These are phyloP conservation scores for Streptanthus diversifolius DNA, from an alignment of 345 rosid genomes.

Conservation along the genomic window DNA sequence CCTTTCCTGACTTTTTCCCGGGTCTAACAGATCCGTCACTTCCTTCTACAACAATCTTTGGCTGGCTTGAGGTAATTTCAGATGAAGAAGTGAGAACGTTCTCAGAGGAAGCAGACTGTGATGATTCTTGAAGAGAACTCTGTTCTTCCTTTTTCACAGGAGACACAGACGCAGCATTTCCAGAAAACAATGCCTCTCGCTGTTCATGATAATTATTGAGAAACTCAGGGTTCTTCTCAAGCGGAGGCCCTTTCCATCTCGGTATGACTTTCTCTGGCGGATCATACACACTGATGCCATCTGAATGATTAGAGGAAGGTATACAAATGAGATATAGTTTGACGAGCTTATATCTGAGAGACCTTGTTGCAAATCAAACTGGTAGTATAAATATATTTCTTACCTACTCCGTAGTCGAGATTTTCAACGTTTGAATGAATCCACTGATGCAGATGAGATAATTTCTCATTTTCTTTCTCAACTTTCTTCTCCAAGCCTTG, in stretches of 20 bases:
- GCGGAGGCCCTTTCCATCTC: slow-evolving; percentile 72
- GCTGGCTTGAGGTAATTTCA: slow-evolving; percentile 33
- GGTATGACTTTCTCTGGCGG: slow-evolving; percentile 76
- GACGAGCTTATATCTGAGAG: neutral
- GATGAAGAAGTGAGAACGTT: slow-evolving; percentile 37
- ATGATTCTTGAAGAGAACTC: slow-evolving; percentile 37
- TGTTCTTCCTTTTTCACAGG: slow-evolving; percentile 41
- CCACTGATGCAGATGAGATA: slow-evolving; percentile 63
- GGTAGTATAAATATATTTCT: slow-evolving; percentile 6
- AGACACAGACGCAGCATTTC: slow-evolving; percentile 37
- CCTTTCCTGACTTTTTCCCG: slow-evolving; percentile 81
- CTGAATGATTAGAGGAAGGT: slow-evolving; percentile 35
- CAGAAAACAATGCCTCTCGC: slow-evolving; percentile 44
- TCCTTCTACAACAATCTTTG: slow-evolving; percentile 67
- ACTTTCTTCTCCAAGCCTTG: slow-evolving; percentile 82
- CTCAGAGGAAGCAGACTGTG: slow-evolving; percentile 32
- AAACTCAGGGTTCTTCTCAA: slow-evolving; percentile 59
- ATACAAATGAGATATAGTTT: neutral
- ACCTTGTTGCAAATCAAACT: neutral
- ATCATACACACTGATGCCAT: slow-evolving; percentile 82
- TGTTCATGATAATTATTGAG: slow-evolving; percentile 48
- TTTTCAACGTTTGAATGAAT: slow-evolving; percentile 87
- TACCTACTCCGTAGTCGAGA: slow-evolving; percentile 93
- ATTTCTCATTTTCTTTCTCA: slow-evolving; percentile 71
- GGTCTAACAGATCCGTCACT: slow-evolving; percentile 82